Base-by-base conservation (phyloP, 2,329 filamentous ascomycete genomes). In the Curvularia spicifera region DNA sequence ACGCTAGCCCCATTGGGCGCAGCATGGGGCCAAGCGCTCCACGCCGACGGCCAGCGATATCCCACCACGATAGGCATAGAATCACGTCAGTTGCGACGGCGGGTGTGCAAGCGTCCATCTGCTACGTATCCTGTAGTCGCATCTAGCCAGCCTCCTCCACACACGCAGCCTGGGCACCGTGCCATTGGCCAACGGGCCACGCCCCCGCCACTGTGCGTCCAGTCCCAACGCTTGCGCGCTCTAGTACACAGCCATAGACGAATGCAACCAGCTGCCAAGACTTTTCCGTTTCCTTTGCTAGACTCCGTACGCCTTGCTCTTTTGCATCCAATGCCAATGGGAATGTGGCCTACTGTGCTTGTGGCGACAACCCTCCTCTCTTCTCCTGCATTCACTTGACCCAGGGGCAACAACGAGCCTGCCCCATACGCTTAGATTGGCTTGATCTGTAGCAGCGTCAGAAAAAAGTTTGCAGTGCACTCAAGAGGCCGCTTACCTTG, bases 401-500 rank as follows among this genome's bases (percentile, higher is more conserved):
- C 45, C 40, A 46, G 12, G 26, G n/a, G 29, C 18, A 42, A 47
- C 33, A 26, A 18, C 33, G 20, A 12, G 45, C 46, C 15, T 29
- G 31, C 5, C 9, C 26, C n/a, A 42, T 8, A 24, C 44, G 45
- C 26, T 74, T 73, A 91, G 67, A 91, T 91, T 2, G 89, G 89
- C 81, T 91, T 91, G 77, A 91, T 91, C 84, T 85, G 69, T 26
- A 53, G 15, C 20, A 26, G 26, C 49, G 51, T 68, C 28, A 68
- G 63, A 26, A 9, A 37, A 20, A 10, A 29, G 15, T 7, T 10
- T 8, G 26, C 4, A n/a, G 20, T 2, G 10, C 13, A 20, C 20
- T 15, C 5, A 29, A 15, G 7, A 13, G 31, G 18, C 13, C 18
- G 48, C 65, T 49, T 69, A 87, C 87, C 89, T 99, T 99, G 84